Conservation (phyloP, 2,329 filamentous ascomycete species). For the Ophiocordyceps camponoti-rufipedis region DNA sequence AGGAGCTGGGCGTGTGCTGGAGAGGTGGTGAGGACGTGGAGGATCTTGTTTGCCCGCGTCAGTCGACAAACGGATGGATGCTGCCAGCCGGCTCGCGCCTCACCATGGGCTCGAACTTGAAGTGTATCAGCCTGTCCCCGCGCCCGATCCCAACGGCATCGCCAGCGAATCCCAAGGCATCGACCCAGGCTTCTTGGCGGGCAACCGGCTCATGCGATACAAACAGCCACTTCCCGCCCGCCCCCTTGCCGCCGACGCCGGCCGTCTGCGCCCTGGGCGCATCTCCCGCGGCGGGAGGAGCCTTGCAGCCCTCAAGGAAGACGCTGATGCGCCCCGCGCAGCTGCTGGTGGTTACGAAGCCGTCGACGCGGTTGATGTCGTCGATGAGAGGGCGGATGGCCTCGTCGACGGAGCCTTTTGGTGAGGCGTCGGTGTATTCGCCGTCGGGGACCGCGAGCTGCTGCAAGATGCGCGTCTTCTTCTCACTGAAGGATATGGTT, state of each 20-base stretch:
- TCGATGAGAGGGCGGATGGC: constrained; percentile 61
- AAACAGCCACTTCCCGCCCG: constrained; percentile 68
- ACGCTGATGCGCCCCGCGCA: constrained; percentile 78
- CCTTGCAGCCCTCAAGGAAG: constrained; percentile 61
- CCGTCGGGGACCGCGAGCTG: constrained; percentile 49
- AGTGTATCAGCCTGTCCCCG: constrained; percentile 44
- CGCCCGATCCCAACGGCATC: constrained; percentile 11
- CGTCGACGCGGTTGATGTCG: constrained; percentile 56
- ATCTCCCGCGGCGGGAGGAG: constrained; percentile 4
- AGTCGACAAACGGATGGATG: neutral
- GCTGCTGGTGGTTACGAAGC: constrained; percentile 81
- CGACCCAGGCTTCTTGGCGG: constrained; percentile 11
- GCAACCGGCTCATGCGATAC: constrained; percentile 58
- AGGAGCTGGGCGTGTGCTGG: constrained; percentile 56
- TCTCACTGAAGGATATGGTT: constrained; percentile 28
- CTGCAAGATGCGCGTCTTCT: constrained; percentile 56
- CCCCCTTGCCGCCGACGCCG: constrained; percentile 68
- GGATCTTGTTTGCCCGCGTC: constrained; percentile 39
- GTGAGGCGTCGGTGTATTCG: constrained; percentile 67
- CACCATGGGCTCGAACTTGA: constrained; percentile 95
- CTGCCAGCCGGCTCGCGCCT: constrained; percentile 11
- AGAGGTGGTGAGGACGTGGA: constrained; percentile 71
- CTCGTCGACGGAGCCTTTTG: constrained; percentile 72
- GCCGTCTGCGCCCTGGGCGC: constrained; percentile 20
- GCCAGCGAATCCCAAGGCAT: constrained; percentile 9